phyloP scores from a whole-genome alignment of 768 basidiomycete genomes.

The Lentinula guzmanii region DNA sequence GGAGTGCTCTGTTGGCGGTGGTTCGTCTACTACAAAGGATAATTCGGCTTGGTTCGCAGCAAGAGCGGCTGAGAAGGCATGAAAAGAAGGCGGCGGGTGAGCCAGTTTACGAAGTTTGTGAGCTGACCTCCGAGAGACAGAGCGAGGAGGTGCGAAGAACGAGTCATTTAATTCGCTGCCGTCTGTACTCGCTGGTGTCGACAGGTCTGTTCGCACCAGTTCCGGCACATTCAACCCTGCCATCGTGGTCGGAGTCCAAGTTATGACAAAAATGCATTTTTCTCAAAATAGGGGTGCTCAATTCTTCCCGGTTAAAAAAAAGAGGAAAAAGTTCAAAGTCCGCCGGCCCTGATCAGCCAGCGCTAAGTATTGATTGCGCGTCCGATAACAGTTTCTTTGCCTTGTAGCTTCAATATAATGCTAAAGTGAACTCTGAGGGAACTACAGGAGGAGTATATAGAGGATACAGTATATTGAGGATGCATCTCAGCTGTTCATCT shows the following conservation, averaged over 20 bases:
- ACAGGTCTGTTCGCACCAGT: background rate
- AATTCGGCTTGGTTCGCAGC: background rate
- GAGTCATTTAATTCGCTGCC: background rate
- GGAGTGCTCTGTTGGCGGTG: background rate
- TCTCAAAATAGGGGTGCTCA: too few species aligned
- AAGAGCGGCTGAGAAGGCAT: background rate
- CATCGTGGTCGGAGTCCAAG: background rate
- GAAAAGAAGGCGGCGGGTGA: constrained; percentile 3
- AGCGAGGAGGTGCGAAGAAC: background rate
- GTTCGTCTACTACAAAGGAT: background rate
- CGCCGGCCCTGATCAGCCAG: too few species aligned
- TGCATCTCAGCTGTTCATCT: too few species aligned
- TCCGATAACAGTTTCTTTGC: too few species aligned
- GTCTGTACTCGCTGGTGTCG: background rate
- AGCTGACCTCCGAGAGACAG: background rate
- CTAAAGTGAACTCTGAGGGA: too few species aligned
- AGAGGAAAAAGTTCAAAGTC: too few species aligned
- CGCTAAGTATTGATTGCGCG: too few species aligned
- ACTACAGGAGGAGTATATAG: too few species aligned
- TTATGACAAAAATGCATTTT: background rate
- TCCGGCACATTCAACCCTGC: background rate
- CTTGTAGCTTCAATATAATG: too few species aligned
- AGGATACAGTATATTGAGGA: too few species aligned
- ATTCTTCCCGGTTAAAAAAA: too few species aligned
- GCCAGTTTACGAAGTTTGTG: constrained; percentile 3